A percentile compares a stretch with the other conserved stretches of the same genome.
Evolutionary conservation across 148 eudicot genomes (phyloP).

Genomic region (Beta vulgaris): DNA sequence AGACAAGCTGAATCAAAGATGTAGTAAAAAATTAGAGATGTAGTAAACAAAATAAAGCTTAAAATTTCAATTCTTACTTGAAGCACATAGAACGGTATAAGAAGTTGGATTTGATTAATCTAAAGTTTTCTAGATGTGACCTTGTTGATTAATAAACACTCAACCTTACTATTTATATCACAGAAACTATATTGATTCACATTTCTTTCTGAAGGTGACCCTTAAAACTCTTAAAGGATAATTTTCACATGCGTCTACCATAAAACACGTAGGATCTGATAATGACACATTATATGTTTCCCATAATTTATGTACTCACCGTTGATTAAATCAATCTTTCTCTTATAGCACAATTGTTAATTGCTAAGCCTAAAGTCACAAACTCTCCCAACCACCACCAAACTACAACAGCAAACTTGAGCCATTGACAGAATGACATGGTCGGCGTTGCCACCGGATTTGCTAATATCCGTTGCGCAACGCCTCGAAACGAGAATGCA

Average conservation of each 20-base stretch:
- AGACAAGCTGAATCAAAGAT: too few relatives aligned
- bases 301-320: not conserved
- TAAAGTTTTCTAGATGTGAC: not conserved
- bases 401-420: not conserved
- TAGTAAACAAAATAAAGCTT: not conserved
- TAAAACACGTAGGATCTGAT: not conserved
- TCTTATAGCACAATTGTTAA: not conserved
- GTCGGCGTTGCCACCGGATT: conserved; percentile 3
- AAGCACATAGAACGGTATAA: not conserved
- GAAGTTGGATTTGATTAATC: not conserved
- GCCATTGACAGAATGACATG: not conserved
- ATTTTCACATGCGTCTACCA: conserved; percentile 7
- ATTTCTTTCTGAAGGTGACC: not conserved
- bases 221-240: not conserved
- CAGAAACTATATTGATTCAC: not conserved
- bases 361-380: not conserved
- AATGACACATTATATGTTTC: not conserved
- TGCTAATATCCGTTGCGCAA: not conserved
- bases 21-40: not conserved
- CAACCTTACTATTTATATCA: not conserved
- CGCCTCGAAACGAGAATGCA: conserved; percentile 1
- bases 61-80: not conserved
- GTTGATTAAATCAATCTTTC: not conserved
- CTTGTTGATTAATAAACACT: not conserved
- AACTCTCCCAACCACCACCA: not conserved